A percentile compares a stretch with the other conserved stretches of the same genome.
These are phyloP conservation scores for Nannizzia gypsea DNA, from an alignment of 2,329 filamentous ascomycete species.

Conservation along the genomic window DNA sequence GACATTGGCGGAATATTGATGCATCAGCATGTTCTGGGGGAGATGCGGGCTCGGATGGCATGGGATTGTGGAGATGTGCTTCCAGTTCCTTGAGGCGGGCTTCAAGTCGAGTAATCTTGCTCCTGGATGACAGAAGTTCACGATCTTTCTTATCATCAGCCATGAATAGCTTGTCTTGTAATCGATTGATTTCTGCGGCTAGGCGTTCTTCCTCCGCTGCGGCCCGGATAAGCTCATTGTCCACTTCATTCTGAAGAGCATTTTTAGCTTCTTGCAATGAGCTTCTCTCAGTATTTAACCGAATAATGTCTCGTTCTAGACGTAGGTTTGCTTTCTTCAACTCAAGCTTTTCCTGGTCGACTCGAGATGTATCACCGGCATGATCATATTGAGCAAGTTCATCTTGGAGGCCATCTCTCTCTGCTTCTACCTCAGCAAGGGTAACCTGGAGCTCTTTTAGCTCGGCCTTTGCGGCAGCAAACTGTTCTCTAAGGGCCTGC, in stretches of 20 bases:
- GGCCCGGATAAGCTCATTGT: conserved; percentile 55
- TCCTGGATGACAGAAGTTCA: conserved; percentile 43
- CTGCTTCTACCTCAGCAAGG: conserved; percentile 48
- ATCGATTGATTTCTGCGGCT: conserved; percentile 36
- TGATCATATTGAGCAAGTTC: conserved; percentile 47
- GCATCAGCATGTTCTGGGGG: conserved; percentile 38
- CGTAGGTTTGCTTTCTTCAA: conserved; percentile 56
- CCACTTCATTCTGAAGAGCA: conserved; percentile 50
- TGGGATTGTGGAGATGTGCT: conserved; percentile 31
- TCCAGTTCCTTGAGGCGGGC: conserved; percentile 41
- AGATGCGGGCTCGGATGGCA: conserved; percentile 21
- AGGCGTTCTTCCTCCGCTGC: conserved; percentile 54
- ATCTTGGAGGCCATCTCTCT: conserved; percentile 54
- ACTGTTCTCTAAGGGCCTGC: conserved; percentile 51
- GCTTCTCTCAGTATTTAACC: conserved; percentile 53
- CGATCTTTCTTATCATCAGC: conserved; percentile 34
- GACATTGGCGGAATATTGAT: conserved; percentile 49
- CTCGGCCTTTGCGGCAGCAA: conserved; percentile 49
- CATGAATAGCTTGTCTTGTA: conserved; percentile 41
- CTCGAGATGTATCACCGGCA: conserved; percentile 45
- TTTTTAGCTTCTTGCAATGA: conserved; percentile 46
- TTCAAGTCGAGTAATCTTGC: conserved; percentile 55
- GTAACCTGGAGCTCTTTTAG: conserved; percentile 47
- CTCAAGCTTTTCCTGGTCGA: conserved; percentile 59
- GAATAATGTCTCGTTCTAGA: conserved; percentile 54